These are phyloP conservation scores for Xylariales sp. DNA, from an alignment of 2,329 filamentous ascomycete genomes.

Conservation along the genomic window DNA sequence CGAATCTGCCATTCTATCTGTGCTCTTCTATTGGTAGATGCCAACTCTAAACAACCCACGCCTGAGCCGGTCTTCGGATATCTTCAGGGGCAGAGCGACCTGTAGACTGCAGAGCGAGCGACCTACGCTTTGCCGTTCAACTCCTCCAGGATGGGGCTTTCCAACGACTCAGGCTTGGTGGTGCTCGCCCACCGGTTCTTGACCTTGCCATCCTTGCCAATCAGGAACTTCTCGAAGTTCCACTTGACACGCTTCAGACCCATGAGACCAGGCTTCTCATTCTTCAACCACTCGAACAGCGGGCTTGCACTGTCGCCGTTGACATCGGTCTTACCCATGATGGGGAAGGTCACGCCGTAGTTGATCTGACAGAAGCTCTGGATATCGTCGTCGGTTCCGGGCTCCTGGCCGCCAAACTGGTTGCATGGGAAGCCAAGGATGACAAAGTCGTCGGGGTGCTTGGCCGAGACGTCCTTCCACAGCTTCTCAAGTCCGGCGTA, in stretches of 20 bases:
- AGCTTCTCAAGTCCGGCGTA: constrained; percentile 86
- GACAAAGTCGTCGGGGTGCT: constrained; percentile 70
- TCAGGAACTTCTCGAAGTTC: constrained; percentile 99
- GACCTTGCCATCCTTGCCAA: constrained; percentile 81
- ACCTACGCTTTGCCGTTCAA: constrained; percentile 50
- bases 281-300: constrained; percentile 72
- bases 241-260: constrained; percentile 93
- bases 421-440: constrained; percentile 98
- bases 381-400: constrained; percentile 75
- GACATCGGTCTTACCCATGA: constrained; percentile 88
- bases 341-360: constrained; percentile 89
- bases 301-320: constrained; percentile 81
- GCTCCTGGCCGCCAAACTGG: constrained; percentile 91
- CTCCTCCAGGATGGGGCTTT: constrained; percentile 71
- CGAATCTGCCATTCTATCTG: no score
- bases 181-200: constrained; percentile 82
- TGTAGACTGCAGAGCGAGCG: constrained; percentile 11
- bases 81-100: constrained; percentile 1
- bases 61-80: not conserved
- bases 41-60: constrained; percentile 1
- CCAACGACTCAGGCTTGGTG: constrained; percentile 78
- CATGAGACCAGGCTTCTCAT: constrained; percentile 72
- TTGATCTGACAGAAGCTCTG: constrained; percentile 85
- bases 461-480: constrained; percentile 70
- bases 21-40: constrained; percentile 4